Evolutionary conservation across 2,329 filamentous ascomycete species (phyloP).

Genomic region (Triangularia setosa): DNA sequence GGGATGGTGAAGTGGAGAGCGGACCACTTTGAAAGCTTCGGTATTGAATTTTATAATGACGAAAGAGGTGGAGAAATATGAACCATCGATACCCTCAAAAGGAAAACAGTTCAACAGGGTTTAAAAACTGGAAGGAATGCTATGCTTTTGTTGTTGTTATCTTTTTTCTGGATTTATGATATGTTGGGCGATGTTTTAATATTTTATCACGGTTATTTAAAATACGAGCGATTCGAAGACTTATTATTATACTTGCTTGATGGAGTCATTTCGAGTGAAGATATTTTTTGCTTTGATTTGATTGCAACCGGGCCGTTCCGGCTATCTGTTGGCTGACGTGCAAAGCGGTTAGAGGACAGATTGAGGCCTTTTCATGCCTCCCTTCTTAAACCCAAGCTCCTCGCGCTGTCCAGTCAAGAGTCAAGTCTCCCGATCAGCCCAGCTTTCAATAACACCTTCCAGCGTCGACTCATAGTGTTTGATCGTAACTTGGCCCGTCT

Average conservation of each 20-base stretch:
- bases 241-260: not conserved
- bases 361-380: not conserved
- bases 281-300: not conserved
- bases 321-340: not conserved
- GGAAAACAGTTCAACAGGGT: not conserved
- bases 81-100: not conserved
- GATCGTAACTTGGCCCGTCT: constrained; percentile 66
- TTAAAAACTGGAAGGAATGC: not conserved
- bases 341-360: not conserved
- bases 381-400: not conserved
- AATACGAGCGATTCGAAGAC: not conserved
- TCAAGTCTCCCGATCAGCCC: constrained; percentile 58
- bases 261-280: not conserved
- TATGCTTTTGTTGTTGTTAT: not conserved
- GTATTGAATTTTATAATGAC: no score
- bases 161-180: not conserved
- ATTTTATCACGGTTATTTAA: not conserved
- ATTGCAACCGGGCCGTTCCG: no score
- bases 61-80: not conserved
- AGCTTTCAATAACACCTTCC: constrained; percentile 81
- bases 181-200: not conserved
- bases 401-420: not conserved
- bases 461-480: constrained; percentile 82
- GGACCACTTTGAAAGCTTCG: no score
- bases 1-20: no score